Evolutionary conservation across 2,329 filamentous ascomycete species (phyloP).

Genomic region (Phialocephala subalpina): DNA sequence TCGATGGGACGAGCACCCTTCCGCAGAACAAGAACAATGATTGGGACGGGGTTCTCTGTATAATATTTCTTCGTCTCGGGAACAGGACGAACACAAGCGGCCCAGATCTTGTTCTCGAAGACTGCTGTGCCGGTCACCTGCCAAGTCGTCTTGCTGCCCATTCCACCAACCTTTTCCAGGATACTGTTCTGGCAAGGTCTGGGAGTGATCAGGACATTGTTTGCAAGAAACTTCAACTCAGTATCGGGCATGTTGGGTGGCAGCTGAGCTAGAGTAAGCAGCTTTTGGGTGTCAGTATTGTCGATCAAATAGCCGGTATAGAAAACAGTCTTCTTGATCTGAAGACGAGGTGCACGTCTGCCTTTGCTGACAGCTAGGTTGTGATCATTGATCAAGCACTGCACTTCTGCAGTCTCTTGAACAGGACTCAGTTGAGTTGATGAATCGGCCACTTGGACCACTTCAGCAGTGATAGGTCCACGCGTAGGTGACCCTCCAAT

Average conservation of each 20-base stretch:
- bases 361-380: slow-evolving; percentile 66
- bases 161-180: slow-evolving; percentile 84
- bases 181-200: slow-evolving; percentile 76
- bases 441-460: slow-evolving; percentile 84
- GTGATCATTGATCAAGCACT: slow-evolving; percentile 88
- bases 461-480: slow-evolving; percentile 76
- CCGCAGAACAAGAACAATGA: slow-evolving; percentile 83
- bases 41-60: slow-evolving; percentile 80
- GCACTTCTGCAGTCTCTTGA: slow-evolving; percentile 82
- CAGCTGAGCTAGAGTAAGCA: slow-evolving; percentile 74
- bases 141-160: slow-evolving; percentile 86
- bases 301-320: slow-evolving; percentile 92
- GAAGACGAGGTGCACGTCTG: slow-evolving; percentile 56
- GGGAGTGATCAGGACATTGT: slow-evolving; percentile 89
- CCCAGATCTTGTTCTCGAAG: slow-evolving; percentile 87
- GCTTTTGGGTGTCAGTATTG: slow-evolving; percentile 72
- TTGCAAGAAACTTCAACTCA: slow-evolving; percentile 83
- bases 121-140: slow-evolving; percentile 79
- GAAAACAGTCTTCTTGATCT: slow-evolving; percentile 86
- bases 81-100: slow-evolving; percentile 78
- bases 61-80: slow-evolving; percentile 72
- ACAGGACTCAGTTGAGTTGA: slow-evolving; percentile 79
- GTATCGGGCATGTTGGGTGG: slow-evolving; percentile 68
- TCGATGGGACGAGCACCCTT: slow-evolving; percentile 81
- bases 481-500: slow-evolving; percentile 61